Percentiles rank a stretch among this genome's conserved stretches.
These are phyloP conservation scores for Colletotrichum camelliae DNA, from an alignment of 2,329 filamentous ascomycete species.

Conservation along the genomic window DNA sequence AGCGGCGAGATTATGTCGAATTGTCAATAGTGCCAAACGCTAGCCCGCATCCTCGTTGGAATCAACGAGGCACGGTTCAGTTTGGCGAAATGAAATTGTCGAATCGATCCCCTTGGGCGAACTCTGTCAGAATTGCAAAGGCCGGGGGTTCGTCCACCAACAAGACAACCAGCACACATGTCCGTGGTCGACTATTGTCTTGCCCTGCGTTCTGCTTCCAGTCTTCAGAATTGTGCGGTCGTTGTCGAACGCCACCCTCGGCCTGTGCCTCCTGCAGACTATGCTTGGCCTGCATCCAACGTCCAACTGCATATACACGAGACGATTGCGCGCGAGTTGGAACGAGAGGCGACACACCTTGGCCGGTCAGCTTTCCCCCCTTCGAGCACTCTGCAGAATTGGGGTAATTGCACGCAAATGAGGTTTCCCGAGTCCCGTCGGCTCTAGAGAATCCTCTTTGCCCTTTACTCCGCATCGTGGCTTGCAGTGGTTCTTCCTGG, in stretches of 20 bases:
- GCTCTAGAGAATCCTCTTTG: not conserved
- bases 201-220: not conserved
- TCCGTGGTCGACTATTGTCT: not conserved
- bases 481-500: not conserved
- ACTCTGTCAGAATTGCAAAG: not conserved
- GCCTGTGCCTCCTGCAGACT: slow-evolving; percentile 6
- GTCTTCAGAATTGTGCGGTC: not conserved
- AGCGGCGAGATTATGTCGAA: not conserved
- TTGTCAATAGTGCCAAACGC: slow-evolving; percentile 3
- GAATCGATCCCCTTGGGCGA: not conserved
- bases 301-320: slow-evolving; percentile 1
- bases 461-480: not conserved
- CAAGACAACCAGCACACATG: not conserved
- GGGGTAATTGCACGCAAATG: not conserved
- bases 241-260: slow-evolving; percentile 1
- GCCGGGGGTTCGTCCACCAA: not conserved
- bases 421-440: not conserved
- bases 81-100: not conserved
- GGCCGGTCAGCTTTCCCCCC: not conserved
- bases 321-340: not conserved
- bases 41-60: not conserved
- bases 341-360: not conserved
- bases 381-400: not conserved
- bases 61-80: not conserved
- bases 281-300: slow-evolving; percentile 12